These are phyloP conservation scores for Platanthera zijinensis DNA, from an alignment of 106 monocot species.

Conservation along the genomic window DNA sequence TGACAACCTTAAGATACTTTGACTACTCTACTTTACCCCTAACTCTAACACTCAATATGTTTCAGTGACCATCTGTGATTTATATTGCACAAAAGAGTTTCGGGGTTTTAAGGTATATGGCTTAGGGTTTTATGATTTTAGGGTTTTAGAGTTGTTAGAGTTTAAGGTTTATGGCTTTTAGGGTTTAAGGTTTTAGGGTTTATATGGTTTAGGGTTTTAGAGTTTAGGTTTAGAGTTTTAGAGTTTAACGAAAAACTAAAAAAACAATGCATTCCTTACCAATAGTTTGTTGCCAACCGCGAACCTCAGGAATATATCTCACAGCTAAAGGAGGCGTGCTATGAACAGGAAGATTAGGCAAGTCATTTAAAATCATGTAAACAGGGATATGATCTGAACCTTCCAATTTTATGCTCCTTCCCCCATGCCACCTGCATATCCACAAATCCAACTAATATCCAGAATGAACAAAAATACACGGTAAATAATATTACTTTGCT, in stretches of 20 bases:
- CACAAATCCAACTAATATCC: neutral
- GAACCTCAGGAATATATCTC: conserved; percentile 88
- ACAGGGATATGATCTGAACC: conserved; percentile 97
- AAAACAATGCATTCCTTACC: conserved; percentile 34
- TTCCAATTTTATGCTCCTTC: conserved; percentile 74
- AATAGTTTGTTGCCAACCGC: conserved; percentile 84
- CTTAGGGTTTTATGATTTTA: too few relatives aligned
- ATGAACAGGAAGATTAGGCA: conserved; percentile 63
- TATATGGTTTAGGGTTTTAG: too few relatives aligned
- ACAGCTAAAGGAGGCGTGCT: conserved; percentile 62
- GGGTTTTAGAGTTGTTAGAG: too few relatives aligned
- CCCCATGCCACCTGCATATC: conserved; percentile 85
- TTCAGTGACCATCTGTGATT: neutral
- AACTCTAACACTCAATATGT: neutral
- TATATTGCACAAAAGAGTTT: too few relatives aligned
- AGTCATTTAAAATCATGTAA: conserved; percentile 41
- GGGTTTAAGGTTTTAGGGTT: too few relatives aligned
- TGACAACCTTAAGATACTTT: too few relatives aligned
- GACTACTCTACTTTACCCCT: too few relatives aligned
- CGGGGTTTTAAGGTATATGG: too few relatives aligned
- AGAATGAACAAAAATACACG: neutral
- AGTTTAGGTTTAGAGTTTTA: neutral
- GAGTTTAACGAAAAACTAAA: neutral
- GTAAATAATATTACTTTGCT: conserved; percentile 47
- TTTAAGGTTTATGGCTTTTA: too few relatives aligned